A percentile compares a stretch with the other conserved stretches of the same genome.
Conservation (phyloP, 2,329 filamentous ascomycete species). For the Rugonectria rugulosa region DNA sequence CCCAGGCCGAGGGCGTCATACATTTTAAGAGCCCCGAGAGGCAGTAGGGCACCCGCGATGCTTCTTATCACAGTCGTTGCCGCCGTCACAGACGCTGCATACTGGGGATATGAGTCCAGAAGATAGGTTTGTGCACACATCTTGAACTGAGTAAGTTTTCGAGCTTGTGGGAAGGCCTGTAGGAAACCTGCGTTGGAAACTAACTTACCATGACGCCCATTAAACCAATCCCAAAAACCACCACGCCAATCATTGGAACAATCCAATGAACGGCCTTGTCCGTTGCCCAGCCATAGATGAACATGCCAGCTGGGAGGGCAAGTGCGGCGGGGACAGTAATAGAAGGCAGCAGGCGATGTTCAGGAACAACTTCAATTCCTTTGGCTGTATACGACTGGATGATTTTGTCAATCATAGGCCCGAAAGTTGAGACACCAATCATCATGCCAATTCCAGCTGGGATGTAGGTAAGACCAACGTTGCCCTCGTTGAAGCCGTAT, state of each 20-base stretch:
- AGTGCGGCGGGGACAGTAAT: constrained; percentile 28
- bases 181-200: too few species aligned
- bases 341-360: constrained; percentile 27
- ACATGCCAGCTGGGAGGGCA: constrained; percentile 25
- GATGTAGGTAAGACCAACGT: constrained; percentile 30
- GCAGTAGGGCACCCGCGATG: not conserved
- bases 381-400: constrained; percentile 16
- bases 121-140: constrained; percentile 56
- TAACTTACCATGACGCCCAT: constrained; percentile 46
- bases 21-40: not conserved
- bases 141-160: not conserved
- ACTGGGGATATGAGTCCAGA: constrained; percentile 31
- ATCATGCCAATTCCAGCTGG: constrained; percentile 30
- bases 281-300: constrained; percentile 35
- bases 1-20: not conserved
- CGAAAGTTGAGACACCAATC: constrained; percentile 27
- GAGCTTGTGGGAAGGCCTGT: not conserved
- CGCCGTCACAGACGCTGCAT: constrained; percentile 36
- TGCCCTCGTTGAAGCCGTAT: constrained; percentile 60
- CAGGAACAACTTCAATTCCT: constrained; percentile 16
- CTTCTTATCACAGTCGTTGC: constrained; percentile 28
- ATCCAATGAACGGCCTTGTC: constrained; percentile 30
- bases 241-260: constrained; percentile 43
- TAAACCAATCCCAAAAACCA: constrained; percentile 52
- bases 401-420: constrained; percentile 27